Conservation (phyloP, 2,329 filamentous ascomycete genomes). For the Aspergillus tamarii region DNA sequence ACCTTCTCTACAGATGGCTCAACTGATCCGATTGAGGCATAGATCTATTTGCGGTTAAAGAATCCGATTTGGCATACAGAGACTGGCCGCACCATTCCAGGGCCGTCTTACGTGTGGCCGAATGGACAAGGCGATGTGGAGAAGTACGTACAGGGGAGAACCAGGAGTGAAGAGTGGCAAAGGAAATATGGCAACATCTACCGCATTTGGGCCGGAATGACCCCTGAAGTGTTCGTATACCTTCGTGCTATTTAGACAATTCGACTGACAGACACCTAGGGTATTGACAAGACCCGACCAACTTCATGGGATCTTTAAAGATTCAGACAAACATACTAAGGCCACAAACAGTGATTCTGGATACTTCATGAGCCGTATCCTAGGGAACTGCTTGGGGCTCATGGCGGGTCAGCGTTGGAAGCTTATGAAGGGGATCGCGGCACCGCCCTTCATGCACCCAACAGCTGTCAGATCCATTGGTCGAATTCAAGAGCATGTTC, state of each 20-base stretch:
- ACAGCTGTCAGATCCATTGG: neutral
- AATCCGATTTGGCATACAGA: conserved; percentile 11
- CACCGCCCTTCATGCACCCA: conserved; percentile 5
- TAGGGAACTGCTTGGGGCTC: conserved; percentile 50
- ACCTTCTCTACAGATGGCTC: neutral
- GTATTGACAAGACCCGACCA: conserved; percentile 42
- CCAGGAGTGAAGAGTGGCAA: conserved; percentile 39
- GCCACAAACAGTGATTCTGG: conserved; percentile 48
- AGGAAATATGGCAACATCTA: conserved; percentile 41
- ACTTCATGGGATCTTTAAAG: conserved; percentile 43
- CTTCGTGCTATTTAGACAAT: neutral
- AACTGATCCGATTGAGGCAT: neutral
- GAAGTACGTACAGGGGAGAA: conserved; percentile 45
- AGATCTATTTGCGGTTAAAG: neutral
- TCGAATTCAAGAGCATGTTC: conserved; percentile 12
- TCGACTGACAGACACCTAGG: conserved; percentile 21
- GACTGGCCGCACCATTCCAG: conserved; percentile 8
- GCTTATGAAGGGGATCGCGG: neutral
- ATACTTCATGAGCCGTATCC: conserved; percentile 43
- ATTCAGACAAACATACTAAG: conserved; percentile 51
- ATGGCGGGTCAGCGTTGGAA: conserved; percentile 23
- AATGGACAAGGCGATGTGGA: conserved; percentile 44
- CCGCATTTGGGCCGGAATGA: conserved; percentile 43
- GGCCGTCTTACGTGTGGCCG: conserved; percentile 29
- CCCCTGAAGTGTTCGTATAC: conserved; percentile 43